Evolutionary conservation across 192 early-diverging fungal genomes (phyloP).

Genomic region (Coemansia sp.): DNA sequence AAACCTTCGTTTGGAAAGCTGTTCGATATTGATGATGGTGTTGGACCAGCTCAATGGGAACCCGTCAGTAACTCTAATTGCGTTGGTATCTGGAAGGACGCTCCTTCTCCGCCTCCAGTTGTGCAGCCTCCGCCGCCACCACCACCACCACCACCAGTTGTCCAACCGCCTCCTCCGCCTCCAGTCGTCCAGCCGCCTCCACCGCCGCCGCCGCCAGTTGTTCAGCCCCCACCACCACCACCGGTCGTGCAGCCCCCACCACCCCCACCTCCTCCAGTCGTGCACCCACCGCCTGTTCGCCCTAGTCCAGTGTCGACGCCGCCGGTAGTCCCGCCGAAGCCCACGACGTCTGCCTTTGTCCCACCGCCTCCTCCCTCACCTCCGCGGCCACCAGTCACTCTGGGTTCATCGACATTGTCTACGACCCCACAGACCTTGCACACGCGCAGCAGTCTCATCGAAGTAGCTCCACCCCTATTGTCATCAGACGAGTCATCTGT

Average conservation of each 20-base stretch:
- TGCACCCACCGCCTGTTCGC: neutral
- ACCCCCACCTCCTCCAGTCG: neutral
- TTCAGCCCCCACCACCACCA: neutral
- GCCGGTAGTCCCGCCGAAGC: neutral
- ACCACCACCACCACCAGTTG: neutral
- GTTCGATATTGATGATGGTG: constrained; percentile 51
- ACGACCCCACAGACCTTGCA: neutral
- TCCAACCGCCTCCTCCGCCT: neutral
- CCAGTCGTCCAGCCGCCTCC: neutral
- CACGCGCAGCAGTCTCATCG: neutral
- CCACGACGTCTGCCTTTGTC: neutral
- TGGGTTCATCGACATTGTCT: neutral
- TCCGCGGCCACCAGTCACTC: neutral
- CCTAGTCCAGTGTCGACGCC: neutral
- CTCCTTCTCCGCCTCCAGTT: constrained; percentile 1
- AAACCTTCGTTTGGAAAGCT: constrained; percentile 51
- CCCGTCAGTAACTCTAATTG: constrained; percentile 45
- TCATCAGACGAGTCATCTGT: neutral
- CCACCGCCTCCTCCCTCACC: neutral
- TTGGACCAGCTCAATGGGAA: constrained; percentile 52
- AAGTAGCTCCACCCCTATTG: neutral
- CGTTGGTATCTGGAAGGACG: constrained; percentile 44
- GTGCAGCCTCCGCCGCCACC: neutral
- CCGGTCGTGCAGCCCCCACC: neutral
- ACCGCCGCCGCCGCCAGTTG: neutral